Conservation (phyloP, 164 flowering plant genomes). For the Taxillus chinensis region DNA sequence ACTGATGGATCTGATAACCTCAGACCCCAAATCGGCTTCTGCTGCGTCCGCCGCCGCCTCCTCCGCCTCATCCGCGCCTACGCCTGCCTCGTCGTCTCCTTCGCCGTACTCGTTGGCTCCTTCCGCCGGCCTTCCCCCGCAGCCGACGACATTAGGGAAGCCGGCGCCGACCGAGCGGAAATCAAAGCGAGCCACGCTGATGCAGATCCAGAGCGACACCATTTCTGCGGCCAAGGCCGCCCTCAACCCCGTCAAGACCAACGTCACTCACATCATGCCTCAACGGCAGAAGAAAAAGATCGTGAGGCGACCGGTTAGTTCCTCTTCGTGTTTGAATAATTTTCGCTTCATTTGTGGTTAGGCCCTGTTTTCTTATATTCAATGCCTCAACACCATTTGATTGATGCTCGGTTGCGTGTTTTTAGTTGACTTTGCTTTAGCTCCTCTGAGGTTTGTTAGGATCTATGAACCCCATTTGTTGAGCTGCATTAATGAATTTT, state of each 20-base stretch:
- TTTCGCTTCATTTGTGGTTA: not conserved
- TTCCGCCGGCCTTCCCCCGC: conserved; percentile 10
- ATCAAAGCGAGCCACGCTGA: conserved; percentile 48
- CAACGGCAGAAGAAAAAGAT: conserved; percentile 66
- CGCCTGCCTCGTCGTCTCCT: conserved; percentile 19
- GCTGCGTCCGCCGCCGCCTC: conserved; percentile 22
- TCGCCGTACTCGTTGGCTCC: conserved; percentile 5
- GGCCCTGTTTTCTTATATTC: not conserved
- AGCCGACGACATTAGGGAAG: conserved; percentile 26
- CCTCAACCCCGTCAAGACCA: conserved; percentile 52
- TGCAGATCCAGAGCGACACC: conserved; percentile 96
- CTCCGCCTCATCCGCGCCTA: conserved; percentile 4
- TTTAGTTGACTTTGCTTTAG: too few relatives aligned
- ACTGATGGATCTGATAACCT: conserved; percentile 93
- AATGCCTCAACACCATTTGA: not conserved
- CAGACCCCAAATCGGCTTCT: conserved; percentile 39
- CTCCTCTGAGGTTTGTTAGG: too few relatives aligned
- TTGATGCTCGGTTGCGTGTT: too few relatives aligned
- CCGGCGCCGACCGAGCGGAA: conserved; percentile 46
- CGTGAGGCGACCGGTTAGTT: not conserved
- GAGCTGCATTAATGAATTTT: too few relatives aligned
- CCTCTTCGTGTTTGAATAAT: not conserved
- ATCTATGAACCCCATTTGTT: too few relatives aligned
- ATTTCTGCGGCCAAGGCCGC: conserved; percentile 86
- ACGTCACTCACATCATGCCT: conserved; percentile 67